A percentile compares a stretch with the other conserved stretches of the same genome.
These are phyloP conservation scores for Arctium minus DNA, from an alignment of 129 eudicot species.

Conservation along the genomic window DNA sequence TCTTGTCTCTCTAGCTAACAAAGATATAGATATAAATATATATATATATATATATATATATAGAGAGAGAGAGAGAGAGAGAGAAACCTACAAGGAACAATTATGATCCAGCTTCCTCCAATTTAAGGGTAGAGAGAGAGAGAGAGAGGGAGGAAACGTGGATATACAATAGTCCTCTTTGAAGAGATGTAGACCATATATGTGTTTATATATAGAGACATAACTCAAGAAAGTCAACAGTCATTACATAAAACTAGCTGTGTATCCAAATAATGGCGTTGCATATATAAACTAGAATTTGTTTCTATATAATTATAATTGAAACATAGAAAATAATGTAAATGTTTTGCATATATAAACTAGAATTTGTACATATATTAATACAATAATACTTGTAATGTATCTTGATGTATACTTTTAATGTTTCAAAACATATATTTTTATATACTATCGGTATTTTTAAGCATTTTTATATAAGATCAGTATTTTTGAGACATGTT, in stretches of 20 bases:
- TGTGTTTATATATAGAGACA: background rate
- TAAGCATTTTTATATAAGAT: too few relatives aligned
- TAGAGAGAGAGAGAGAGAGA: background rate
- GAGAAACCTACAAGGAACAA: background rate
- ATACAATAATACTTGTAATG: too few relatives aligned
- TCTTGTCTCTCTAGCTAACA: background rate
- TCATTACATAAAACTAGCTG: background rate
- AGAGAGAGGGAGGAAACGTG: background rate
- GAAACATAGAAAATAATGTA: too few relatives aligned
- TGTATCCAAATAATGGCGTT: too few relatives aligned
- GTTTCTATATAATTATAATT: too few relatives aligned
- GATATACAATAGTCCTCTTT: background rate
- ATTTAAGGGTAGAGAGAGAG: background rate
- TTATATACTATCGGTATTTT: too few relatives aligned
- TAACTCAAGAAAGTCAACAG: background rate
- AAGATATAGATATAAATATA: background rate
- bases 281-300: too few relatives aligned
- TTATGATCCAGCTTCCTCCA: constrained; percentile 7
- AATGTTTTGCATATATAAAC: too few relatives aligned
- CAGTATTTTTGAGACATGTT: background rate
- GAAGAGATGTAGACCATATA: background rate
- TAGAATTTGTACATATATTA: too few relatives aligned
- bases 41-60: background rate
- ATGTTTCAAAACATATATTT: too few relatives aligned
- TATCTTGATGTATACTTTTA: too few relatives aligned